A percentile compares a stretch with the other conserved stretches of the same genome.
Evolutionary conservation across 768 basidiomycete species (phyloP).

Genomic region (Hortiboletus campestris): DNA sequence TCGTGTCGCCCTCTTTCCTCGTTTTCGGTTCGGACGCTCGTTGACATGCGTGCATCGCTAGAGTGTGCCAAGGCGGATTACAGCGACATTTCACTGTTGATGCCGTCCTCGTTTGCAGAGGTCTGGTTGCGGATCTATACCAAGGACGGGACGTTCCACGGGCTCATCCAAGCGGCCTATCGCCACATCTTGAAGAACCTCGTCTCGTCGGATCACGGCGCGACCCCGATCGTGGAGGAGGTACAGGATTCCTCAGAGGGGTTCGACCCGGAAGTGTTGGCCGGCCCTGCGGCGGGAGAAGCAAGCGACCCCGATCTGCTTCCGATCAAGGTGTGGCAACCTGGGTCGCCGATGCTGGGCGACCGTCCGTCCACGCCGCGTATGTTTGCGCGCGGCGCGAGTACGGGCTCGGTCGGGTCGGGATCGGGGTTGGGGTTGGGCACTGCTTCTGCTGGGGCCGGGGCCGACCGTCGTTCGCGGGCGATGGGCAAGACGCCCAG

Average conservation of each 20-base stretch:
- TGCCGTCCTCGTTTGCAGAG: conserved; percentile 68
- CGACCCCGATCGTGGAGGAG: not conserved
- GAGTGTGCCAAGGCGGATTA: conserved; percentile 42
- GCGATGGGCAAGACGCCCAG: conserved; percentile 26
- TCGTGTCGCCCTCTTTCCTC: not conserved
- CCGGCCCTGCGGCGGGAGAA: not conserved
- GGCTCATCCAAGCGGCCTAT: conserved; percentile 69
- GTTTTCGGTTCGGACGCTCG: not conserved
- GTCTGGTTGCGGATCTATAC: conserved; percentile 69
- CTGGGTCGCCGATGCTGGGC: not conserved
- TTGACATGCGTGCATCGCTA: conserved; percentile 22
- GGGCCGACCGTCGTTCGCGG: conserved; percentile 10
- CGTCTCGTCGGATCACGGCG: not conserved
- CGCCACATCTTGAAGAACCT: conserved; percentile 39
- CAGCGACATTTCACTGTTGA: conserved; percentile 63
- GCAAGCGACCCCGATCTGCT: conserved; percentile 18
- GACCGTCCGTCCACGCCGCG: conserved; percentile 33
- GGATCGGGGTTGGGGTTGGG: not conserved
- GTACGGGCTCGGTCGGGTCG: conserved; percentile 7
- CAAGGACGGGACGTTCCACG: conserved; percentile 53
- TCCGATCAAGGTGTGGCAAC: conserved; percentile 24
- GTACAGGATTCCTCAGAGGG: conserved; percentile 13
- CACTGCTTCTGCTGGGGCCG: too few relatives aligned
- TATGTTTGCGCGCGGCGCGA: conserved; percentile 14
- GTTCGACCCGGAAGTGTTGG: conserved; percentile 11